Evolutionary conservation across 1,284 basidiomycete species (phyloP).

Genomic region (Tilletiaria anomala): DNA sequence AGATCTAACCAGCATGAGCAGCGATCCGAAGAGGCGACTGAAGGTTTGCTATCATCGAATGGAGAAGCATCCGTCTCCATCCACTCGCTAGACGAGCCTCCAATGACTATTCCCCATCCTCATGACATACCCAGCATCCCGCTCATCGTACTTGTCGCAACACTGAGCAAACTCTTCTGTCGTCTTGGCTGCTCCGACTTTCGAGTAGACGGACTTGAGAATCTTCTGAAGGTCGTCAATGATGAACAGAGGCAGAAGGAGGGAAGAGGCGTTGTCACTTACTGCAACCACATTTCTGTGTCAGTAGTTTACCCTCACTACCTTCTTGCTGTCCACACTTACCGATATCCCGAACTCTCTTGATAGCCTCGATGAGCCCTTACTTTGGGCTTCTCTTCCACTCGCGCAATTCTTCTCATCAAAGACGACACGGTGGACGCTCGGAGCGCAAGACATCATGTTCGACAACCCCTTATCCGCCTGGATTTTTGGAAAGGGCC

Average conservation of each 20-base stretch:
- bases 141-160: no score
- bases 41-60: no score
- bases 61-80: no score
- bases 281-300: conserved; percentile 35
- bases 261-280: conserved; percentile 22
- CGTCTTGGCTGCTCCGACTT: neutral
- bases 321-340: no score
- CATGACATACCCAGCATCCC: no score
- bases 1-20: no score
- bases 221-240: neutral
- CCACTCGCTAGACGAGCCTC: no score
- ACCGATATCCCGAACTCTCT: no score
- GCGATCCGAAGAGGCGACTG: no score
- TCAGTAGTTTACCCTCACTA: no score
- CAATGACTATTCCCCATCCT: no score
- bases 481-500: conserved; percentile 69
- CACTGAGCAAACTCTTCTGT: no score
- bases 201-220: neutral
- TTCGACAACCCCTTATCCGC: conserved; percentile 64
- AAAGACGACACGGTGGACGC: conserved; percentile 59
- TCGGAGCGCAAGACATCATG: conserved; percentile 84
- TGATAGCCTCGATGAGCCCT: conserved; percentile 1
- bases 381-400: neutral
- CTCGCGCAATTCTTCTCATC: neutral
- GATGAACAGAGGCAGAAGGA: neutral